phyloP scores from a whole-genome alignment of 345 rosid genomes.

The Punica granatum region DNA sequence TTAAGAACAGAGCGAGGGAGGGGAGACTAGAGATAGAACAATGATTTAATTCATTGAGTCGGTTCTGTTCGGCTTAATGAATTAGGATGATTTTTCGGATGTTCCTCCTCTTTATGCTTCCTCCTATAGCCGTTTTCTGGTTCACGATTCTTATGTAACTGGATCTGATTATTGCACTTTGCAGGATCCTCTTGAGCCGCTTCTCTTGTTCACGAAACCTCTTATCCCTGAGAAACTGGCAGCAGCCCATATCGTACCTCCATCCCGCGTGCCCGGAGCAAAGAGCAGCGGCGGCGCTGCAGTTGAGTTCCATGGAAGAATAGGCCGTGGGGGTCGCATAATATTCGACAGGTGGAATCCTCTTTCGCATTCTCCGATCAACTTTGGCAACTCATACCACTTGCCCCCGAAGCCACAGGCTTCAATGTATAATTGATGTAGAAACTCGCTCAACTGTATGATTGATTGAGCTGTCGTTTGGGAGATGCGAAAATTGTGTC shows the following conservation, averaged over 20 bases:
- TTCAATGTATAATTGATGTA: slow-evolving; percentile 32
- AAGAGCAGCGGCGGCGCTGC: slow-evolving; percentile 28
- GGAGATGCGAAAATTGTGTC: neutral
- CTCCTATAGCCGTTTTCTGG: no score
- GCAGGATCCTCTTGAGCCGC: slow-evolving; percentile 93
- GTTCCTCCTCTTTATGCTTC: no score
- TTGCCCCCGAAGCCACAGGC: slow-evolving; percentile 57
- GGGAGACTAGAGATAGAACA: no score
- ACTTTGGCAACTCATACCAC: slow-evolving; percentile 53
- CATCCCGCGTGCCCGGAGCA: slow-evolving; percentile 37
- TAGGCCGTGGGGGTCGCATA: slow-evolving; percentile 94
- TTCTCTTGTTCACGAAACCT: slow-evolving; percentile 82
- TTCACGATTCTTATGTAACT: neutral
- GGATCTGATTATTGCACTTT: slow-evolving; percentile 3
- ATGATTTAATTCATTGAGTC: neutral
- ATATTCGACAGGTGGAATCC: slow-evolving; percentile 96
- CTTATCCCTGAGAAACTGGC: slow-evolving; percentile 82
- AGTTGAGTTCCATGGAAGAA: slow-evolving; percentile 67
- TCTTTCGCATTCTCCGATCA: slow-evolving; percentile 59
- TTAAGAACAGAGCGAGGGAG: neutral
- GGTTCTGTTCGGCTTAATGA: neutral
- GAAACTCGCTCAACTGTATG: neutral
- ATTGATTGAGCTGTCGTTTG: neutral
- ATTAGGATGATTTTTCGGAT: neutral
- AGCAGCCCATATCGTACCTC: slow-evolving; percentile 81